Evolutionary conservation across 192 early-diverging fungal genomes (phyloP).

Genomic region (Coemansia sp.): DNA sequence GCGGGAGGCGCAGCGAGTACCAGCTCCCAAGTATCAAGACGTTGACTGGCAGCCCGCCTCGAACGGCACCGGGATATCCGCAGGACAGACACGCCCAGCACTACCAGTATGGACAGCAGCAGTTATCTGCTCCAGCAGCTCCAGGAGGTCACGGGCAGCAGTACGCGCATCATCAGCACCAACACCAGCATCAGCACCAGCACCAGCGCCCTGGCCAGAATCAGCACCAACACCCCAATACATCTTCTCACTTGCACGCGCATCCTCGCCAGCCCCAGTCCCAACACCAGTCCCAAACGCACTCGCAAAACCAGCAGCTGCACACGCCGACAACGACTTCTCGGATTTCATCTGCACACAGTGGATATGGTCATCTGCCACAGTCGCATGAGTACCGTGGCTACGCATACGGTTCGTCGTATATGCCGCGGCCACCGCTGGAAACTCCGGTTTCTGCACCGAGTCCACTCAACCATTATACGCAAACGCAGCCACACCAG

Average conservation of each 20-base stretch:
- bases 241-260: background rate
- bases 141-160: background rate
- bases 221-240: constrained; percentile 11
- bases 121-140: background rate
- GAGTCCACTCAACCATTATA: background rate
- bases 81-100: constrained; percentile 5
- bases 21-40: constrained; percentile 43
- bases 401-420: background rate
- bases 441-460: background rate
- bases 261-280: background rate
- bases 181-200: constrained; percentile 10
- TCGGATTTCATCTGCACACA: background rate
- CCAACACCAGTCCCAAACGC: background rate
- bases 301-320: background rate
- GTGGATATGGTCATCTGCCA: background rate
- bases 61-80: constrained; percentile 9
- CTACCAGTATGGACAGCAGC: background rate
- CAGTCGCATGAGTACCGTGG: background rate
- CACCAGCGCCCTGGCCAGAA: background rate
- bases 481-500: background rate
- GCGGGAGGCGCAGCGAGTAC: constrained; percentile 21
- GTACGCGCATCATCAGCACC: background rate
- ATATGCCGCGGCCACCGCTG: background rate
- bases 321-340: background rate
- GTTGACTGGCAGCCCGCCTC: constrained; percentile 24